Conservation (phyloP, 164 flowering plant genomes). For the Nymphaea thermarum region DNA sequence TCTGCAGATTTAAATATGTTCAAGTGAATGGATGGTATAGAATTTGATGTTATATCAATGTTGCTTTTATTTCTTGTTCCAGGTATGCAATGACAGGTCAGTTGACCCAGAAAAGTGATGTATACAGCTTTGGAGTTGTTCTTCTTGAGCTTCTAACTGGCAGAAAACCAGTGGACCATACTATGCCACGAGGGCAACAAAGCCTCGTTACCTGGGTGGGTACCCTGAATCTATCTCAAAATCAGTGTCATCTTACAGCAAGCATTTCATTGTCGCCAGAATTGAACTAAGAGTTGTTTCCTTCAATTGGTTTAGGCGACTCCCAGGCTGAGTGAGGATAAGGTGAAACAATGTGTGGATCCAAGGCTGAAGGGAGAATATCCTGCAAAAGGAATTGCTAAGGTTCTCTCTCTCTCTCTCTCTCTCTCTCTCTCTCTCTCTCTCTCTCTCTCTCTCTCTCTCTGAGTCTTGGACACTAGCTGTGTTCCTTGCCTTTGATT, state of each 20-base stretch:
- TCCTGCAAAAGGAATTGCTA: slow-evolving; percentile 41
- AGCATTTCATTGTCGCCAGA: not conserved
- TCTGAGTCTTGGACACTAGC: no score
- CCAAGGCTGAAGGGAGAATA: slow-evolving; percentile 33
- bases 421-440: no score
- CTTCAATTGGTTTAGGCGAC: slow-evolving; percentile 21
- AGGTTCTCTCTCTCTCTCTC: slow-evolving; percentile 15
- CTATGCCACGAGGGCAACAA: slow-evolving; percentile 49
- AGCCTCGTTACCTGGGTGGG: slow-evolving; percentile 51
- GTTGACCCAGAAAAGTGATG: slow-evolving; percentile 38
- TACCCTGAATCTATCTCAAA: not conserved
- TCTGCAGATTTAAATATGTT: not conserved
- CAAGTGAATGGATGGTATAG: not conserved
- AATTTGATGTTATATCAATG: not conserved
- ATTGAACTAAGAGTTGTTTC: not conserved
- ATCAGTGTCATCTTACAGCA: not conserved
- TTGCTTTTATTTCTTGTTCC: slow-evolving; percentile 4
- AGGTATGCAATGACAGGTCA: slow-evolving; percentile 46
- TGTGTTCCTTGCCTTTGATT: no score
- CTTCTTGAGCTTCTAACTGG: slow-evolving; percentile 42
- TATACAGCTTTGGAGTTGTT: slow-evolving; percentile 46
- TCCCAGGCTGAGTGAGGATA: slow-evolving; percentile 31
- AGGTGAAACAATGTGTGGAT: slow-evolving; percentile 39
- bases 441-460: no score
- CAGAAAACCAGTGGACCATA: slow-evolving; percentile 40